phyloP scores from a whole-genome alignment of 352 stramenopile species.

The Phytophthora lateralis region DNA sequence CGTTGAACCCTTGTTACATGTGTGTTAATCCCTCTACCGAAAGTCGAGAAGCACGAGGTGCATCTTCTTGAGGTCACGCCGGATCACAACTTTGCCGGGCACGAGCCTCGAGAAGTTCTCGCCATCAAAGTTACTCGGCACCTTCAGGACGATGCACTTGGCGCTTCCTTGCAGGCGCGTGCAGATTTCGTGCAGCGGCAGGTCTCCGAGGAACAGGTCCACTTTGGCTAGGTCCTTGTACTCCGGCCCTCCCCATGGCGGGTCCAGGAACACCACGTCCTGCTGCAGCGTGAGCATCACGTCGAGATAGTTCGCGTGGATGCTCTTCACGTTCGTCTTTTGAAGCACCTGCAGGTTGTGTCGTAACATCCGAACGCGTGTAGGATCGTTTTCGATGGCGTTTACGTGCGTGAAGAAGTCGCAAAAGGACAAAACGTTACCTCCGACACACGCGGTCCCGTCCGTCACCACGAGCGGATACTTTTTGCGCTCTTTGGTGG shows the following conservation, averaged over 20 bases:
- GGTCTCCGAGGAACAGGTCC: constrained; percentile 68
- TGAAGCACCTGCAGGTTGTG: constrained; percentile 72
- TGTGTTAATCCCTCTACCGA: constrained; percentile 19
- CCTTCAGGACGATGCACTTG: constrained; percentile 78
- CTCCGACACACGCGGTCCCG: constrained; percentile 79
- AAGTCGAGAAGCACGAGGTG: constrained; percentile 74
- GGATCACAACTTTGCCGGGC: constrained; percentile 58
- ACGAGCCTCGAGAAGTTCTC: constrained; percentile 70
- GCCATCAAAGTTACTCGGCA: constrained; percentile 84
- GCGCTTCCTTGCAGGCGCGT: constrained; percentile 45
- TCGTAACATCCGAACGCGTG: constrained; percentile 70
- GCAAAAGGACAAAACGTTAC: constrained; percentile 84
- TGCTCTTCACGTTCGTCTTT: constrained; percentile 64
- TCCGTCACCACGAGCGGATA: constrained; percentile 69
- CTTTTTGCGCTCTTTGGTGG: constrained; percentile 29
- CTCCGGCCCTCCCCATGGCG: constrained; percentile 81
- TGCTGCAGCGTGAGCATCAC: constrained; percentile 76
- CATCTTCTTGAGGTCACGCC: constrained; percentile 83
- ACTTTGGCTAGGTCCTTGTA: constrained; percentile 79
- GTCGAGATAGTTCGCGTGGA: constrained; percentile 69
- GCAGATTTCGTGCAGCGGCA: constrained; percentile 72
- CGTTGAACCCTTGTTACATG: constrained; percentile 1
- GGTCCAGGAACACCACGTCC: constrained; percentile 85
- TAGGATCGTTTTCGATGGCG: constrained; percentile 70
- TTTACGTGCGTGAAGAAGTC: constrained; percentile 80